These are phyloP conservation scores for Stagonosporopsis vannaccii DNA, from an alignment of 2,329 filamentous ascomycete genomes.

Conservation along the genomic window DNA sequence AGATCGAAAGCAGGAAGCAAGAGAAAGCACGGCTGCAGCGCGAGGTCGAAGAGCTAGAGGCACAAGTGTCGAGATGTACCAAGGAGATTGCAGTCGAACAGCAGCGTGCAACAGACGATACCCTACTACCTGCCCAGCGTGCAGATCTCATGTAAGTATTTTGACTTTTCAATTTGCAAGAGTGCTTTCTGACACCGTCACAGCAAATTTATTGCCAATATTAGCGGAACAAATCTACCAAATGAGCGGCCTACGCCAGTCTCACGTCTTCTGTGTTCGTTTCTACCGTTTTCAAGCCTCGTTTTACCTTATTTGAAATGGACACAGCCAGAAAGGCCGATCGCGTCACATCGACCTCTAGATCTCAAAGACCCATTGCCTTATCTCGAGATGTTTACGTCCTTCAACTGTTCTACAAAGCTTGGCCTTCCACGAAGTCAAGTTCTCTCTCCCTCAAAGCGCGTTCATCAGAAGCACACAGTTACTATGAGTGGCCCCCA, in stretches of 20 bases:
- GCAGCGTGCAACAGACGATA: constrained; percentile 22
- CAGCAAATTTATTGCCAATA: constrained; percentile 35
- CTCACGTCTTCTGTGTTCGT: constrained; percentile 49
- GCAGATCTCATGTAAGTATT: constrained; percentile 34
- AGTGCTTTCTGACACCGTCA: constrained; percentile 14
- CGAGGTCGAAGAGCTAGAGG: constrained; percentile 42
- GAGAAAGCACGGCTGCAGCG: constrained; percentile 40
- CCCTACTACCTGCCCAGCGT: constrained; percentile 29
- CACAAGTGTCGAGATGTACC: constrained; percentile 40
- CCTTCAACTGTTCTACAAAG: constrained; percentile 67
- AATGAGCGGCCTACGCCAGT: constrained; percentile 34
- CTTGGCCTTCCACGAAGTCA: constrained; percentile 45
- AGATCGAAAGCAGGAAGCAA: constrained; percentile 37
- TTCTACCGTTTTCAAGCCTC: constrained; percentile 48
- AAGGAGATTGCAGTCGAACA: constrained; percentile 39
- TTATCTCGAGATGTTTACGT: constrained; percentile 75
- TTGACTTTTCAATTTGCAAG: background rate
- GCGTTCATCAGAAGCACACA: constrained; percentile 52
- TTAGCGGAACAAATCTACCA: constrained; percentile 25
- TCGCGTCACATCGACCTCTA: constrained; percentile 70
- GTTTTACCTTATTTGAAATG: constrained; percentile 33
- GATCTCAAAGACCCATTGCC: constrained; percentile 70
- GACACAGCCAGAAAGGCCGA: constrained; percentile 44
- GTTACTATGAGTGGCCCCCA: constrained; percentile 61
- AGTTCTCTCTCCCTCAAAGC: constrained; percentile 18